Conservation (phyloP, 2,329 filamentous ascomycete genomes). For the Anthostomella pinea region DNA sequence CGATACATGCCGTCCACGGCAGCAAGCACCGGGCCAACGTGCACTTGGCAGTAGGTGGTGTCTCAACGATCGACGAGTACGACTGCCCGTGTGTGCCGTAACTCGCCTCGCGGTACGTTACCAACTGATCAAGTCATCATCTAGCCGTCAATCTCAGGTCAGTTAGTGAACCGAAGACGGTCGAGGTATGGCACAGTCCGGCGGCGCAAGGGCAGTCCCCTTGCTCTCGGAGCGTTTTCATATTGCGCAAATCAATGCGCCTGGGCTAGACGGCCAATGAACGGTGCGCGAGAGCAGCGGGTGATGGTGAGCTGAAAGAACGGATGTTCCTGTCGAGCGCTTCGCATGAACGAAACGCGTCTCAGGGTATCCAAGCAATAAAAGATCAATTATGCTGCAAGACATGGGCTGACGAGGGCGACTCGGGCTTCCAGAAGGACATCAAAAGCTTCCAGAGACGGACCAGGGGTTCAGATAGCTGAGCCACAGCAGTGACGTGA, state of each 20-base stretch:
- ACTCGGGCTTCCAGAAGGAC: constrained; percentile 14
- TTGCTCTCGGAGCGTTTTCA: constrained; percentile 24
- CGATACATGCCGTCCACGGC: no score
- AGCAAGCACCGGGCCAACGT: no score
- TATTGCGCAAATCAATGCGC: constrained; percentile 41
- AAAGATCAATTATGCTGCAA: constrained; percentile 45
- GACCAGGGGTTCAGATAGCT: constrained; percentile 7
- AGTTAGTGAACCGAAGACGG: background rate
- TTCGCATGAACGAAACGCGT: constrained; percentile 46
- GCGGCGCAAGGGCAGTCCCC: background rate
- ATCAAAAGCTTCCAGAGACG: constrained; percentile 11
- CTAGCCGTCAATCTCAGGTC: constrained; percentile 1
- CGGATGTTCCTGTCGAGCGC: constrained; percentile 27
- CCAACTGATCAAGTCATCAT: constrained; percentile 1
- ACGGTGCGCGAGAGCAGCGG: constrained; percentile 12
- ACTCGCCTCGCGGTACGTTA: no score
- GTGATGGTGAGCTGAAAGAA: constrained; percentile 20
- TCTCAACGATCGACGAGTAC: no score
- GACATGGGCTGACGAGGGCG: constrained; percentile 17
- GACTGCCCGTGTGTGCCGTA: no score
- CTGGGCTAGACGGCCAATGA: constrained; percentile 24
- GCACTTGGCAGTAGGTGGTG: no score
- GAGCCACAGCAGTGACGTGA: no score
- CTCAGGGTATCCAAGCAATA: constrained; percentile 47
- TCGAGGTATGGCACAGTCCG: background rate